Conservation (phyloP, 2,329 filamentous ascomycete species). For the Fulvia fulva region DNA sequence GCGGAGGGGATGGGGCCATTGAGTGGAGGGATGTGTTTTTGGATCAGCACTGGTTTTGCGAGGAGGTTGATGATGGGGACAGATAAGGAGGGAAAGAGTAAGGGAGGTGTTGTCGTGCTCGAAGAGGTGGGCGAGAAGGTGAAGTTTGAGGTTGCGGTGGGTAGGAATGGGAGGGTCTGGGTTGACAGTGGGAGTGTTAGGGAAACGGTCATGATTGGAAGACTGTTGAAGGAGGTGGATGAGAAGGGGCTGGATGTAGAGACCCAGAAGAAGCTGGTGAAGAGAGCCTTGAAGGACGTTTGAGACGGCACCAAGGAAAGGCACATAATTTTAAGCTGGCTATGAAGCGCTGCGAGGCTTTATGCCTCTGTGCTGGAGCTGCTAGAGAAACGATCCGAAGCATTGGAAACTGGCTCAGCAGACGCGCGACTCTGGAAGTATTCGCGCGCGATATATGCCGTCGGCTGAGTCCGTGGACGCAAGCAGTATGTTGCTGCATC, state of each 20-base stretch:
- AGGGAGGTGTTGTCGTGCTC: conserved; percentile 65
- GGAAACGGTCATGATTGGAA: conserved; percentile 72
- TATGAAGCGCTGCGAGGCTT: neutral
- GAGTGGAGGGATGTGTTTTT: conserved; percentile 79
- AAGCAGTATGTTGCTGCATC: neutral
- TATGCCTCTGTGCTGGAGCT: neutral
- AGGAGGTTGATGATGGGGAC: conserved; percentile 63
- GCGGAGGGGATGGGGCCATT: conserved; percentile 82
- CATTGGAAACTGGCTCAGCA: neutral
- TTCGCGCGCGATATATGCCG: neutral
- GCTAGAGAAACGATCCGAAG: neutral
- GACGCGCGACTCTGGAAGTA: neutral
- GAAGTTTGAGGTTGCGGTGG: conserved; percentile 89
- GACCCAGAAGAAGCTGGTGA: conserved; percentile 67
- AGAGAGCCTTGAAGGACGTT: conserved; percentile 59
- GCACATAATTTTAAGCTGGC: neutral
- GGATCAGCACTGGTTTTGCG: conserved; percentile 76
- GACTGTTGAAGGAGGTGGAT: conserved; percentile 74
- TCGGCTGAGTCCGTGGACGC: neutral
- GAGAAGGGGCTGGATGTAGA: conserved; percentile 59
- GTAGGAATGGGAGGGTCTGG: conserved; percentile 89
- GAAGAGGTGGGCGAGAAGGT: conserved; percentile 78
- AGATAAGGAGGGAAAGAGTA: conserved; percentile 45
- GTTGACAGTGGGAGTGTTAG: conserved; percentile 73
- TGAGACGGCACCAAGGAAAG: conserved; percentile 1